Evolutionary conservation across 2,329 filamentous ascomycete genomes (phyloP), one percentile per base, ranked within the genome.

Genomic region (Amauroascus verrucosus): DNA sequence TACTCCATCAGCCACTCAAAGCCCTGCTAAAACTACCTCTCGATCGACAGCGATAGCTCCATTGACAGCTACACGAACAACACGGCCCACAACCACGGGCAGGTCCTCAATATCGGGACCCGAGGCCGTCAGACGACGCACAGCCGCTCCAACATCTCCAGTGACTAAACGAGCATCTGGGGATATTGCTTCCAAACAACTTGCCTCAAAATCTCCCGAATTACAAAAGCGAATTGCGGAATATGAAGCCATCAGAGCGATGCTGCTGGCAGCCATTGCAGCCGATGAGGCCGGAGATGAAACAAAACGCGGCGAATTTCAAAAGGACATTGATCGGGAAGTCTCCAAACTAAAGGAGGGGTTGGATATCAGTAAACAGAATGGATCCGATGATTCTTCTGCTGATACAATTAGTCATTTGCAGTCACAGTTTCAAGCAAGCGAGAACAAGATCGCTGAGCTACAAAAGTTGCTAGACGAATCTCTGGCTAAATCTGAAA

Each of bases 1-100:
- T 8, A 57, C 60, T 26, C 60, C 61, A 7, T 63, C 63, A 4
- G 60, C 38, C 60, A 69, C 57, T 65, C 70, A 55, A 62, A 68
- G 54, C 59, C 65, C 30, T 59, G 70, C 22, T 61, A 71, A 49
- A 60, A 61, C 35, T 61, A 66, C 57, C 3, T 49, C 58, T 38
- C 60, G 59, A 48, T 54, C 57, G 35, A 54, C 63, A 18, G 58
- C 54, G 26, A 60, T 47, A 40, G 58, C 58, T 9, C 53, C 60
- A 26, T 60, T 61, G 8, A 60, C 63, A 8, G 46, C 59, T 32
- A 30, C 56, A 26, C 51, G 57, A 7, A 35, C 56, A n/a, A 52
- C 55, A 30, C 47, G 51, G 30, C 41, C 57, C 9, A 30, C 48
- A 9, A 35, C 55, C 6, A 48, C 56, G 8, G 26, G 54, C 16